Percentiles rank a stretch among this genome's conserved stretches.
Conservation (phyloP, 129 eudicot species). For the Chrysanthemum lavandulifolium region DNA sequence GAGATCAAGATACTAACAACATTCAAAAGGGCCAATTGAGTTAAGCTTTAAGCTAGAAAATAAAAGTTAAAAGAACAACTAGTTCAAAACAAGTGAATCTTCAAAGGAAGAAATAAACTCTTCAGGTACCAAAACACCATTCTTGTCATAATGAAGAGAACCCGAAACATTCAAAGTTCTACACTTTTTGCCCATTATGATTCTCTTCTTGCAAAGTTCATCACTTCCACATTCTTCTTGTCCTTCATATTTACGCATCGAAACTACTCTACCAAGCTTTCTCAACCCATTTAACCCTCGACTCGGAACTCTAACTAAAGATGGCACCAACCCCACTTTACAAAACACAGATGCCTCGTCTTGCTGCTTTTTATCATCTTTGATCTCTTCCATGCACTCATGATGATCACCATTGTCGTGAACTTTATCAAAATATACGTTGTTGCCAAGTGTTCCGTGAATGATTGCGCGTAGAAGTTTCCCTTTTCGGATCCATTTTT, state of each 20-base stretch:
- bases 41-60: background rate
- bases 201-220: slow-evolving; percentile 55
- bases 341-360: slow-evolving; percentile 11
- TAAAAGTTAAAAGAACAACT: too few relatives aligned
- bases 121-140: slow-evolving; percentile 52
- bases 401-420: slow-evolving; percentile 11
- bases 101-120: slow-evolving; percentile 13
- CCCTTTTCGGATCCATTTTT: slow-evolving; percentile 22
- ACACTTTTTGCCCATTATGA: slow-evolving; percentile 51
- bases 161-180: slow-evolving; percentile 45
- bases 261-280: slow-evolving; percentile 19
- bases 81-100: slow-evolving; percentile 5
- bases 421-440: slow-evolving; percentile 6
- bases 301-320: slow-evolving; percentile 29
- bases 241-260: slow-evolving; percentile 17
- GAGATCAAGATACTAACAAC: background rate
- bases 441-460: slow-evolving; percentile 10
- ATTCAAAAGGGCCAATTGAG: background rate
- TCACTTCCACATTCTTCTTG: slow-evolving; percentile 13
- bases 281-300: slow-evolving; percentile 16
- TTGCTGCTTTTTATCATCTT: slow-evolving; percentile 3
- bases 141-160: slow-evolving; percentile 45
- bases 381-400: background rate
- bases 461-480: slow-evolving; percentile 24
- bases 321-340: slow-evolving; percentile 25